Conservation (phyloP, 1,139 yeast genomes). For the Diutina siamensis region DNA sequence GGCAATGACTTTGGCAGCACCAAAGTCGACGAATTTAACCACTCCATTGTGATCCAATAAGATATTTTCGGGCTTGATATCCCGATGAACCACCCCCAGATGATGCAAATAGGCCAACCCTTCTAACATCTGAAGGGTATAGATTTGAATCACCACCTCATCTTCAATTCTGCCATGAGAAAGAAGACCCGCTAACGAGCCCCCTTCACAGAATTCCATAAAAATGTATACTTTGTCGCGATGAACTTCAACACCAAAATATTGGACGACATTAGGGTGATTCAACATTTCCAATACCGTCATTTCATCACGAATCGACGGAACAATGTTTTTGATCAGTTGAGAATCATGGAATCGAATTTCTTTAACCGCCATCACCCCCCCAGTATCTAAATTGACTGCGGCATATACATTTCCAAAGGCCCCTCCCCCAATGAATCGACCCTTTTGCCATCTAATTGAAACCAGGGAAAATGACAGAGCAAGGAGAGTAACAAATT, state of each 20-base stretch:
- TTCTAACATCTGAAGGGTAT: conserved; percentile 86
- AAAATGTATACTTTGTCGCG: conserved; percentile 90
- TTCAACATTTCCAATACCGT: conserved; percentile 87
- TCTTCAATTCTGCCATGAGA: conserved; percentile 89
- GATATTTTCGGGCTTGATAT: conserved; percentile 91
- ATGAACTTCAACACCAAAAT: conserved; percentile 95
- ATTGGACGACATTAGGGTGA: conserved; percentile 93
- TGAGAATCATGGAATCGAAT: conserved; percentile 85
- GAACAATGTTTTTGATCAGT: conserved; percentile 74
- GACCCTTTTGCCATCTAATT: conserved; percentile 95
- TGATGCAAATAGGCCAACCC: conserved; percentile 92
- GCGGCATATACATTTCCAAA: conserved; percentile 94
- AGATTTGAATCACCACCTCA: conserved; percentile 84
- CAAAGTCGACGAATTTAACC: conserved; percentile 91
- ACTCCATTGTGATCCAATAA: conserved; percentile 86
- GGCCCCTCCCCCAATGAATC: conserved; percentile 89
- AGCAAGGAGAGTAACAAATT: conserved; percentile 75
- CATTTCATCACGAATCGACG: conserved; percentile 92
- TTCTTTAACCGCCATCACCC: conserved; percentile 94
- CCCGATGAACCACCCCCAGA: conserved; percentile 94
- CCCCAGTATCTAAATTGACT: conserved; percentile 87
- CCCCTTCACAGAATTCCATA: conserved; percentile 97
- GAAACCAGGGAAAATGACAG: conserved; percentile 86
- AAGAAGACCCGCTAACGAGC: conserved; percentile 74
- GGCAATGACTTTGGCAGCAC: conserved; percentile 94